These are phyloP conservation scores for Luzula sylvatica DNA, from an alignment of 176 grass and related monocot species.

Conservation along the genomic window DNA sequence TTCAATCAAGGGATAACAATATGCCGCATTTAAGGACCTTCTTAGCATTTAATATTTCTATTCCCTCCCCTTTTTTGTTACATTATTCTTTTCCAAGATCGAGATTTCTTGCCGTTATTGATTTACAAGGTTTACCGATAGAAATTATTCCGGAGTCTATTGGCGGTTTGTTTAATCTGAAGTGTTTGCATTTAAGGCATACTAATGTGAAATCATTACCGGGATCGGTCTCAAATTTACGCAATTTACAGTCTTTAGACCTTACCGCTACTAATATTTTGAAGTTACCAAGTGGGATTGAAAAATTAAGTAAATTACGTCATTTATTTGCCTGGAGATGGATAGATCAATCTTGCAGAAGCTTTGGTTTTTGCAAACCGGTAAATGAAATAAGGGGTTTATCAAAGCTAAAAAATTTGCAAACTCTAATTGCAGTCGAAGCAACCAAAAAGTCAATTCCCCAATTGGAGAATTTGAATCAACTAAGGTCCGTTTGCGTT, in stretches of 20 bases:
- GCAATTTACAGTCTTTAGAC: slow-evolving; percentile 18
- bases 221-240: too few relatives aligned
- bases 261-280: slow-evolving; percentile 3
- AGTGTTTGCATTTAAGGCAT: too few relatives aligned
- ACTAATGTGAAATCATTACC: too few relatives aligned
- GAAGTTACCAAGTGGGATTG: slow-evolving; percentile 12
- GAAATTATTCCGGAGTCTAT: slow-evolving; percentile 9
- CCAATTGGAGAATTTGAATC: background rate
- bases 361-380: background rate
- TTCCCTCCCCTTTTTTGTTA: background rate
- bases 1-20: background rate
- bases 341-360: background rate
- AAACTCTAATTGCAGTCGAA: background rate
- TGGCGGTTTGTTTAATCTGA: too few relatives aligned
- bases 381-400: background rate
- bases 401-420: slow-evolving; percentile 1
- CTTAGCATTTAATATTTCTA: background rate
- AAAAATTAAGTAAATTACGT: slow-evolving; percentile 16
- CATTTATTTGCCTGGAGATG: background rate
- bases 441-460: background rate
- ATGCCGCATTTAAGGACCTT: slow-evolving; percentile 18
- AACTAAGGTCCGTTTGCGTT: background rate
- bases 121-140: slow-evolving; percentile 19
- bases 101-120: slow-evolving; percentile 25
- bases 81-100: background rate